Conservation (phyloP, 2,329 filamentous ascomycete genomes). For the Hypoxylon sp. region DNA sequence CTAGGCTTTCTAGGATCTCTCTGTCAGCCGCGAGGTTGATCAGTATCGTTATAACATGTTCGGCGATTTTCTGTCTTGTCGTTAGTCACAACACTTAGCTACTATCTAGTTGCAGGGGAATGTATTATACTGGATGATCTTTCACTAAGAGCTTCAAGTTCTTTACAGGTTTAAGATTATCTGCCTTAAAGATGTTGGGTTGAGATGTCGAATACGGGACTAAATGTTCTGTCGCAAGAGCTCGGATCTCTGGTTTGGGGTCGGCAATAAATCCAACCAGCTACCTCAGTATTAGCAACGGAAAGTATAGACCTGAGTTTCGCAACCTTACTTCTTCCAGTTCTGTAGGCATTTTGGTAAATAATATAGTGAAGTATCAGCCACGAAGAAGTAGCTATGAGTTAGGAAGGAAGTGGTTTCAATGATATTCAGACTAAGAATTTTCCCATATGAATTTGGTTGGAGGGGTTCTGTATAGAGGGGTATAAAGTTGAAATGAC, state of each 20-base stretch:
- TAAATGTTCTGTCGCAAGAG: constrained; percentile 86
- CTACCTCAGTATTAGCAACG: constrained; percentile 59
- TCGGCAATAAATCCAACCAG: constrained; percentile 94
- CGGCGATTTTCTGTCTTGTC: constrained; percentile 79
- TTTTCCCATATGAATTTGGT: constrained; percentile 27
- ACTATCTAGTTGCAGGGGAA: background rate
- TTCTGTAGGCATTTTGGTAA: constrained; percentile 76
- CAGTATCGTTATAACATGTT: constrained; percentile 90
- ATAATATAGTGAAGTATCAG: background rate
- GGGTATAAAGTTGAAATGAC: constrained; percentile 30
- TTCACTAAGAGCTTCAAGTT: constrained; percentile 88
- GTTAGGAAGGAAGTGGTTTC: background rate
- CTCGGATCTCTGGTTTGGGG: constrained; percentile 90
- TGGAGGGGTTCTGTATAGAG: constrained; percentile 29
- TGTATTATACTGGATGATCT: constrained; percentile 79
- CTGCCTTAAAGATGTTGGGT: constrained; percentile 84
- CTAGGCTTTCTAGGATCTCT: constrained; percentile 79
- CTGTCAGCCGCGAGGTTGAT: constrained; percentile 85
- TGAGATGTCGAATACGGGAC: constrained; percentile 83
- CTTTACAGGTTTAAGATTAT: constrained; percentile 82
- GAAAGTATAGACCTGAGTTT: constrained; percentile 1
- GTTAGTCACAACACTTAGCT: constrained; percentile 18
- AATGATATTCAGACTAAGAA: constrained; percentile 28
- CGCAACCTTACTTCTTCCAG: constrained; percentile 74
- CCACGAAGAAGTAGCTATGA: background rate